Evolutionary conservation across 169 alveolate genomes (phyloP).

Genomic region (Plasmodium berghei): DNA sequence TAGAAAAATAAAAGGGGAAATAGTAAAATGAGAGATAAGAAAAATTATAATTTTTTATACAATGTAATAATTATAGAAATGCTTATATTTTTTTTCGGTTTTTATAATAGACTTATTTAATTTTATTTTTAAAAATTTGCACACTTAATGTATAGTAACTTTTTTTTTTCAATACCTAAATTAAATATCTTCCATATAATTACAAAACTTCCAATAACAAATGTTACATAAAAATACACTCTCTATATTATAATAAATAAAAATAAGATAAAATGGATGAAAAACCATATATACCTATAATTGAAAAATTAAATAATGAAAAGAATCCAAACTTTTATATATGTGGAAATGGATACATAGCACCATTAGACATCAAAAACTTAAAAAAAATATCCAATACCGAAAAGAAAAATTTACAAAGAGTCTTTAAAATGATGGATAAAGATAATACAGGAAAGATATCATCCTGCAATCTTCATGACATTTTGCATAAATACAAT

Average conservation of each 20-base stretch:
- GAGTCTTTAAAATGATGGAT: slow-evolving; percentile 74
- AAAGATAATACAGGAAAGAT: slow-evolving; percentile 73
- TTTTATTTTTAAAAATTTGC: slow-evolving; percentile 5
- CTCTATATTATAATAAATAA: slow-evolving; percentile 9
- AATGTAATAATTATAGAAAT: too few relatives aligned
- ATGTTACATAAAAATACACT: not conserved
- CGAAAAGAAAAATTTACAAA: slow-evolving; percentile 61
- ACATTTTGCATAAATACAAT: slow-evolving; percentile 49
- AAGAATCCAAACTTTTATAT: slow-evolving; percentile 71
- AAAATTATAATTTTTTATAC: too few relatives aligned
- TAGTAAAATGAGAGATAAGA: too few relatives aligned
- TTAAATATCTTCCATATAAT: not conserved
- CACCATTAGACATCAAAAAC: slow-evolving; percentile 72
- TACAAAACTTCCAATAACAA: not conserved
- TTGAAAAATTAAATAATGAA: slow-evolving; percentile 65
- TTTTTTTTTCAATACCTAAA: slow-evolving; percentile 6
- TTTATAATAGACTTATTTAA: slow-evolving; percentile 1
- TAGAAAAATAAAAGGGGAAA: too few relatives aligned
- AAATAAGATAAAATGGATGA: slow-evolving; percentile 54
- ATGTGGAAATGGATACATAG: slow-evolving; percentile 76
- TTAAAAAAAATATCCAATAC: slow-evolving; percentile 66
- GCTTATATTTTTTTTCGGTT: too few relatives aligned
- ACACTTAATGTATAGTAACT: slow-evolving; percentile 1
- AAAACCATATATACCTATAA: slow-evolving; percentile 70
- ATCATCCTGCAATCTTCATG: slow-evolving; percentile 69